Percentiles rank a stretch among this genome's conserved stretches.
Conservation (phyloP, 2,329 filamentous ascomycete species). For the Phyllachora maydis region DNA sequence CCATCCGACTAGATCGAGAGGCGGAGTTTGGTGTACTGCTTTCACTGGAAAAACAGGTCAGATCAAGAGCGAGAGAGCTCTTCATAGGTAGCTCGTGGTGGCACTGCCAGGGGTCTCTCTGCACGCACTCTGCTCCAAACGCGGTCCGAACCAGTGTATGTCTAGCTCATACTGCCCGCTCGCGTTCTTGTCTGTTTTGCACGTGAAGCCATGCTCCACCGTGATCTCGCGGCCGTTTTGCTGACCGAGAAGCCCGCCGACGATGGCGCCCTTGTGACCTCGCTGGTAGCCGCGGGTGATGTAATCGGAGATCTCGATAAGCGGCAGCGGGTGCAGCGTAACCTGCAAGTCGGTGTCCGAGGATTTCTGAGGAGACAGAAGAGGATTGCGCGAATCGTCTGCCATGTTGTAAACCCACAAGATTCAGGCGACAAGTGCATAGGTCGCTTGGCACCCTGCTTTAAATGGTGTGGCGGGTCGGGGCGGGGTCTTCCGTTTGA, state of each 20-base stretch:
- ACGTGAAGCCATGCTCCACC: constrained; percentile 85
- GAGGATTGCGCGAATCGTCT: constrained; percentile 23
- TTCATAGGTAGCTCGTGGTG: no score
- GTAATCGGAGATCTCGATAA: constrained; percentile 92
- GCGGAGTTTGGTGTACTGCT: constrained; percentile 67
- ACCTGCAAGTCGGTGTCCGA: constrained; percentile 59
- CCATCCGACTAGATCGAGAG: constrained; percentile 79
- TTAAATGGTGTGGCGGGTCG: background rate
- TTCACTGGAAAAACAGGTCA: constrained; percentile 36
- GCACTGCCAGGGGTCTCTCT: no score
- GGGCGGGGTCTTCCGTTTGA: no score
- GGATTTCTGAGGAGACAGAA: constrained; percentile 47
- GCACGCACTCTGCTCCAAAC: constrained; percentile 72
- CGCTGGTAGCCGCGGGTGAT: constrained; percentile 80
- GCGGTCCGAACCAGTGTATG: constrained; percentile 49
- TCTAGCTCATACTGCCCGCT: constrained; percentile 44
- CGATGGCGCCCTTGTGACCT: constrained; percentile 51
- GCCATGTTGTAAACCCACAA: no score
- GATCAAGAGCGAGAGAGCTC: constrained; percentile 1
- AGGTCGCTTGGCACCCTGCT: background rate
- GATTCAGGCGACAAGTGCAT: constrained; percentile 1
- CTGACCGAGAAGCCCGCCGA: constrained; percentile 77
- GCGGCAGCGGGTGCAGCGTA: constrained; percentile 78
- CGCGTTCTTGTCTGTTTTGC: constrained; percentile 31
- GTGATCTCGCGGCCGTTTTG: constrained; percentile 82